Base-by-base conservation (phyloP, 345 rosid species). In the Turnera subulata region DNA sequence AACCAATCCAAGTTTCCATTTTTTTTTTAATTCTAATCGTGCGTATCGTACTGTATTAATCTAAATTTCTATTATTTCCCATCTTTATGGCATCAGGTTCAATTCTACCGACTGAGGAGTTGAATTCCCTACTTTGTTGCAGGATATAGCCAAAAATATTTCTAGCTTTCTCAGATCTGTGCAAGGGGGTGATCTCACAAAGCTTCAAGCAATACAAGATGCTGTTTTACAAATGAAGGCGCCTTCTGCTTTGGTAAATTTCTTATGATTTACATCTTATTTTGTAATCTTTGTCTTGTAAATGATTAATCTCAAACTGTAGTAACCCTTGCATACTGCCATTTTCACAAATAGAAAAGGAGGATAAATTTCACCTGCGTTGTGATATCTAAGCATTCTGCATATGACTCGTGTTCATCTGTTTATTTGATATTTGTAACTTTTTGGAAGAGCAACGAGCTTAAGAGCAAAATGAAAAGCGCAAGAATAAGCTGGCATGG, bases 201-300 rank as follows among this genome's bases (percentile, higher is more conserved):
- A 80, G 58, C 73, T 76, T 52, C 73, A 66, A 68, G 71, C 66
- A 37, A 78, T 83, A 62, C 76, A 76, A 78, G 80, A 68, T 69
- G 78, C 72, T 52, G 52, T 80, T 65, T 75, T 69, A 50, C 83
- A 74, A 49, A 78, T 66, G 69, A 67, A 23, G 38, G 70, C 72
- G 22, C 69, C 70, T 22, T 38, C 25, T 6, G 46, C 74, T 29
- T 55, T 73, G 77, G 77, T 76, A 68, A 56, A 25, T 53, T 62
- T 46, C 32, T 33, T 37, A 32, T 8, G 23, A 25, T 16, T 17
- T 14, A 42, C 15, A 6, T 15, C 44, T 46, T 46, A 35, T 15
- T 35, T 4, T 16, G 20, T 32, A 33, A 16, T 5, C 43, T 53
- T 18, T n/a, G n/a, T 20, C 38, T 43, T 5, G 43, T 38, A n/a